phyloP scores from a whole-genome alignment of 2,329 filamentous ascomycete species.

The Graphiopsis chlorocephala region DNA sequence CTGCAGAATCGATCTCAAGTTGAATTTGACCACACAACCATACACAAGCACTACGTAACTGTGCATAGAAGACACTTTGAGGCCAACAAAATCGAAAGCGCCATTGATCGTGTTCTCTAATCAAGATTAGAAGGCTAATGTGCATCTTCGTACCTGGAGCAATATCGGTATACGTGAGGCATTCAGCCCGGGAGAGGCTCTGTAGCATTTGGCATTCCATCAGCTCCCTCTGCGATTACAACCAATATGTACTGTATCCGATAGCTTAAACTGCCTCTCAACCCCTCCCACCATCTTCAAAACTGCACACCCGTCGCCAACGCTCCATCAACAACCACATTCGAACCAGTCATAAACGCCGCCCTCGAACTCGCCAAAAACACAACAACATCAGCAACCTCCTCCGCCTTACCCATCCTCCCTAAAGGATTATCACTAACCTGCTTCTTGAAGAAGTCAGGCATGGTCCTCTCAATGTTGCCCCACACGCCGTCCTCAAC shows the following conservation, averaged over 20 bases:
- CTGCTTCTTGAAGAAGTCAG: constrained; percentile 31
- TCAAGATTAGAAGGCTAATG: too few relatives aligned
- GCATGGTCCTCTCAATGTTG: constrained; percentile 31
- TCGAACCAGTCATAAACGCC: constrained; percentile 31
- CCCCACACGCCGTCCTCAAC: constrained; percentile 39
- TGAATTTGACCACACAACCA: too few relatives aligned
- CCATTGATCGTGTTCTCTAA: too few relatives aligned
- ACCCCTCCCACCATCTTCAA: background rate
- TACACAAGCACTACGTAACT: too few relatives aligned
- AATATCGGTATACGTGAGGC: too few relatives aligned
- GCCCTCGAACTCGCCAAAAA: constrained; percentile 40
- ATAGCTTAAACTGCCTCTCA: background rate
- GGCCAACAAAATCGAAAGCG: too few relatives aligned
- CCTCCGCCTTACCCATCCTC: constrained; percentile 45
- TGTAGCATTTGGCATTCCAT: too few relatives aligned
- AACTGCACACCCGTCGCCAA: constrained; percentile 31
- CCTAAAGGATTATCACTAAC: constrained; percentile 33
- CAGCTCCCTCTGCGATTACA: background rate
- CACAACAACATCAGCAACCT: constrained; percentile 50
- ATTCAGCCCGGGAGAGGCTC: background rate
- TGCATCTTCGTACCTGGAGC: too few relatives aligned
- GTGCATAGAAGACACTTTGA: too few relatives aligned
- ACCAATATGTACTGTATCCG: background rate
- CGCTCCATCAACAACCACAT: constrained; percentile 32
- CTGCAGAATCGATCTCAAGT: background rate